Evolutionary conservation across 208 protist species (phyloP).

Genomic region (Crithidia expoeki): DNA sequence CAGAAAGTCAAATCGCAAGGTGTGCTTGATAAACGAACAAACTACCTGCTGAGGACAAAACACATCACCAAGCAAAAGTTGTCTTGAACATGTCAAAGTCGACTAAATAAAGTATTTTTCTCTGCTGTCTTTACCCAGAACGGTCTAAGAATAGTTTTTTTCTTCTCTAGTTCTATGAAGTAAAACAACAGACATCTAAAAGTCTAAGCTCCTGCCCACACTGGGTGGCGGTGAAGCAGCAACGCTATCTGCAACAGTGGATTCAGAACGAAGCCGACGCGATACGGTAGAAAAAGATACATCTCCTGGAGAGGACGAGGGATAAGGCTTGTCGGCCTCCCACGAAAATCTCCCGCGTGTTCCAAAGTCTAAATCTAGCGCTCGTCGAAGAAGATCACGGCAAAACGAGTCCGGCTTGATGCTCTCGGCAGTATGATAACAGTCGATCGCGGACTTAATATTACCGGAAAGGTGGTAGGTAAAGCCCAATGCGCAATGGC

Average conservation of each 20-base stretch:
- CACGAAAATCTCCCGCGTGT: constrained; percentile 42
- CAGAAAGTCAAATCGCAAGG: too few relatives aligned
- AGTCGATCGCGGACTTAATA: constrained; percentile 74
- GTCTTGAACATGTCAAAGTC: too few relatives aligned
- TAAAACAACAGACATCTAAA: constrained; percentile 21
- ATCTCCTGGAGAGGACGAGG: constrained; percentile 50
- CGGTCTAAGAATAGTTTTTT: too few relatives aligned
- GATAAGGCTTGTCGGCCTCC: constrained; percentile 36
- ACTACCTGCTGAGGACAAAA: too few relatives aligned
- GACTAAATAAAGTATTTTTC: too few relatives aligned
- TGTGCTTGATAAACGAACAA: too few relatives aligned
- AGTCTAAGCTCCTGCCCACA: constrained; percentile 66
- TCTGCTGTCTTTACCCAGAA: too few relatives aligned
- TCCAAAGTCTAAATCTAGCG: constrained; percentile 71
- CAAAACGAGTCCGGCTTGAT: constrained; percentile 90
- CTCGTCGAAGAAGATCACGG: constrained; percentile 79
- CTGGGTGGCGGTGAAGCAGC: constrained; percentile 49
- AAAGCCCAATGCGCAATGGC: constrained; percentile 85
- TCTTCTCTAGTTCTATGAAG: not conserved
- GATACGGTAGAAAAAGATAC: constrained; percentile 80
- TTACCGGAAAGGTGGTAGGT: constrained; percentile 87
- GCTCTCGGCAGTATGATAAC: constrained; percentile 87
- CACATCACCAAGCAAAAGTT: too few relatives aligned
- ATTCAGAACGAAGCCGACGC: constrained; percentile 55
- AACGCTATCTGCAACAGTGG: constrained; percentile 46